A percentile compares a stretch with the other conserved stretches of the same genome.
Conservation (phyloP, 768 basidiomycete genomes). For the Neoboletus subvelutipes region DNA sequence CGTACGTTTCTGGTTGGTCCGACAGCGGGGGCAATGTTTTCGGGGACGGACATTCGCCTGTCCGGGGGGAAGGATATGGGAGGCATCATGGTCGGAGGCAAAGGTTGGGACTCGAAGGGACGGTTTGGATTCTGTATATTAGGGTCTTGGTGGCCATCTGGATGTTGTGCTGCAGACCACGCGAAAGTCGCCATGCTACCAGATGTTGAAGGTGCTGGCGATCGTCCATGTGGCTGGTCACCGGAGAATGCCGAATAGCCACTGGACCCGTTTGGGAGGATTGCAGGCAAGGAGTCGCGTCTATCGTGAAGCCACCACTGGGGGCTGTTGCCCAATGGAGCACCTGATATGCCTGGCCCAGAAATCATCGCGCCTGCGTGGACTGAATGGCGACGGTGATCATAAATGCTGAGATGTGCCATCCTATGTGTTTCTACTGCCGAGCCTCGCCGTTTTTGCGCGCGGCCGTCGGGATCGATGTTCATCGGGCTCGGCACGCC, state of each 20-base stretch:
- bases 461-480: slow-evolving; percentile 61
- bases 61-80: slow-evolving; percentile 59
- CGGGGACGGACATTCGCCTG: slow-evolving; percentile 77
- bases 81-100: slow-evolving; percentile 52
- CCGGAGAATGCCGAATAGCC: slow-evolving; percentile 57
- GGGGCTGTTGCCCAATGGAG: slow-evolving; percentile 20
- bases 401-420: slow-evolving; percentile 65
- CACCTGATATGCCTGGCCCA: slow-evolving; percentile 26
- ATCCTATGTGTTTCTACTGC: slow-evolving; percentile 77
- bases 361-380: slow-evolving; percentile 54
- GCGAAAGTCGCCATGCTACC: slow-evolving; percentile 68
- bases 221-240: slow-evolving; percentile 64
- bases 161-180: slow-evolving; percentile 58
- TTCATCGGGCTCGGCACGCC: slow-evolving; percentile 62
- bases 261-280: slow-evolving; percentile 62
- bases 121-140: slow-evolving; percentile 42
- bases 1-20: slow-evolving; percentile 55
- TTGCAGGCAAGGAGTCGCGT: slow-evolving; percentile 71
- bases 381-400: slow-evolving; percentile 76
- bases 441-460: slow-evolving; percentile 82
- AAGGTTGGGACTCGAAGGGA: slow-evolving; percentile 49
- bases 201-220: slow-evolving; percentile 55
- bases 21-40: slow-evolving; percentile 46
- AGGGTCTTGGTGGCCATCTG: slow-evolving; percentile 47
- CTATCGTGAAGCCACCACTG: slow-evolving; percentile 67